Percentiles rank a stretch among this genome's conserved stretches.
These are phyloP conservation scores for Sordariomycetes sp. DNA, from an alignment of 2,329 filamentous ascomycete species.

Conservation along the genomic window DNA sequence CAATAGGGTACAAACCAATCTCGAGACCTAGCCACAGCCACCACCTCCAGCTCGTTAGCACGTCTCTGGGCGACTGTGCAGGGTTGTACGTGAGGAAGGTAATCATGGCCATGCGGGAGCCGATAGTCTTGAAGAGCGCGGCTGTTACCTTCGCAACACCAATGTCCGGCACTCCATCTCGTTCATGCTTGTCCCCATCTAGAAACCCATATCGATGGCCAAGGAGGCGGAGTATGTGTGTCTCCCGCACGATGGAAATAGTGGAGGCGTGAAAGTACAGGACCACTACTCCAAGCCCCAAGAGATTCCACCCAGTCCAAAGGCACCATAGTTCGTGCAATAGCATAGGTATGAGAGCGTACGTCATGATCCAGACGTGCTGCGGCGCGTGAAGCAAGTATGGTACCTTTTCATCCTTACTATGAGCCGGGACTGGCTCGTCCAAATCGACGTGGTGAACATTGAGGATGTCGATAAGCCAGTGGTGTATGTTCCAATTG, in stretches of 20 bases:
- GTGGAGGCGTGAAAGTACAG: slow-evolving; percentile 20
- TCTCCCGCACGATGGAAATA: slow-evolving; percentile 15
- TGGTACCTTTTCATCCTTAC: slow-evolving; percentile 21
- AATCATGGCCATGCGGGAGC: too few species aligned
- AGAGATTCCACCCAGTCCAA: slow-evolving; percentile 7
- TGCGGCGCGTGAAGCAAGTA: slow-evolving; percentile 16
- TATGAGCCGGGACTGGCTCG: slow-evolving; percentile 15
- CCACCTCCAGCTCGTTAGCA: too few species aligned
- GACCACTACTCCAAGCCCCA: slow-evolving; percentile 4
- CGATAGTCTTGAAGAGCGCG: slow-evolving; percentile 9
- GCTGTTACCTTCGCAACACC: slow-evolving; percentile 11
- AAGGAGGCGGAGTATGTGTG: slow-evolving; percentile 16
- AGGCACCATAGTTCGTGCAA: slow-evolving; percentile 9
- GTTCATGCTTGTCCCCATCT: slow-evolving; percentile 17
- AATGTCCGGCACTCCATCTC: slow-evolving; percentile 23
- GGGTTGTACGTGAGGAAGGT: too few species aligned
- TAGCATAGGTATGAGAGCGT: slow-evolving; percentile 14
- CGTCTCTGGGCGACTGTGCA: too few species aligned
- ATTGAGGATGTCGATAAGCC: slow-evolving; percentile 7
- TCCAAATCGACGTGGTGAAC: slow-evolving; percentile 8
- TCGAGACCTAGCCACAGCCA: slow-evolving; percentile 26
- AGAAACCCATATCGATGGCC: slow-evolving; percentile 19
- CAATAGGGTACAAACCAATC: slow-evolving; percentile 27
- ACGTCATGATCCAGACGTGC: slow-evolving; percentile 20
- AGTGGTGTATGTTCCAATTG: slow-evolving; percentile 10